These are phyloP conservation scores for Euphrasia confusa DNA, from an alignment of 257 asterid genomes.

Conservation along the genomic window DNA sequence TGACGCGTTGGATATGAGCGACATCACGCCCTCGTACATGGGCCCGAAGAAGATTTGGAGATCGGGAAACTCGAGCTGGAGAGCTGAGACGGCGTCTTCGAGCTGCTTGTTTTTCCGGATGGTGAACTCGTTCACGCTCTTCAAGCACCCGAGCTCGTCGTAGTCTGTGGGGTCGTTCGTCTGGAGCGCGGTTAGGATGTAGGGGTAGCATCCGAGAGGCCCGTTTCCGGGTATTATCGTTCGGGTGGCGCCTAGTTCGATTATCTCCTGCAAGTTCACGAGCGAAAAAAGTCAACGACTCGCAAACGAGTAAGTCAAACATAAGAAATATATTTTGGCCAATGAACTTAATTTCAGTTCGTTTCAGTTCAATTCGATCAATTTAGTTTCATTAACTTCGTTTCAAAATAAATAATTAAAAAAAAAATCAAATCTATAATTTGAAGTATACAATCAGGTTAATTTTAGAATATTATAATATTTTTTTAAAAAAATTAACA, in stretches of 20 bases:
- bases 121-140: neutral
- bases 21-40: neutral
- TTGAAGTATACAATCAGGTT: no score
- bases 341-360: no score
- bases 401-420: no score
- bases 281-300: neutral
- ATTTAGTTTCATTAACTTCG: no score
- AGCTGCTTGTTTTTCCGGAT: neutral
- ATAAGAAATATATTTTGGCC: no score
- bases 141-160: constrained; percentile 2
- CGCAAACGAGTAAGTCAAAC: no score
- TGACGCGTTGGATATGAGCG: neutral
- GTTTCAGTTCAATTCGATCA: no score
- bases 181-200: neutral
- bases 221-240: neutral
- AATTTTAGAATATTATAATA: no score
- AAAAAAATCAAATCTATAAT: no score
- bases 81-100: neutral
- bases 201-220: neutral
- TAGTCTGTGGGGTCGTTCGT: neutral
- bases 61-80: neutral
- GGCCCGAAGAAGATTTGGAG: neutral
- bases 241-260: neutral
- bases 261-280: neutral
- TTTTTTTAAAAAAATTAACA: no score